phyloP scores from a whole-genome alignment of 441 rosid genomes.

The Corymbia calophylla region DNA sequence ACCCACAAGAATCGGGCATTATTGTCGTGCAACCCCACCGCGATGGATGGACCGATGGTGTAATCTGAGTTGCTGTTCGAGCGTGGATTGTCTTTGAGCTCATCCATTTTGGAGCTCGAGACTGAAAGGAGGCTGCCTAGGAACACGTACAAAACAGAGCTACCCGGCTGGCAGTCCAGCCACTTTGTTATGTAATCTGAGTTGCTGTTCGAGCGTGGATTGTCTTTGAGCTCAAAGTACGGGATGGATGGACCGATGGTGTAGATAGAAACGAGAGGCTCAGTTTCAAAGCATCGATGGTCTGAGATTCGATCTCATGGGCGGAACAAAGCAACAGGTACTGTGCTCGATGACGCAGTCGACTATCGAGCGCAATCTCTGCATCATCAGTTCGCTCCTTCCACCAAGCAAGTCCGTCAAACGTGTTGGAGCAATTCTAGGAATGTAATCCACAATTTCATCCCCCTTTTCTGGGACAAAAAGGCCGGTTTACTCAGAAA shows the following conservation, averaged over 20 bases:
- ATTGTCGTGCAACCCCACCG: no score
- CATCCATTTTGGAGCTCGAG: no score
- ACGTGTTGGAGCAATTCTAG: background rate
- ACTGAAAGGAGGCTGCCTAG: no score
- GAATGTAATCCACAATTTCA: background rate
- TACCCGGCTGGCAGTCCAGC: background rate
- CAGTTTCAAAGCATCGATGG: background rate
- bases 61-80: no score
- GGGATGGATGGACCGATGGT: background rate
- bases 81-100: no score
- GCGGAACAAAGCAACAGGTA: background rate
- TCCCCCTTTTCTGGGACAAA: background rate
- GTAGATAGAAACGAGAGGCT: background rate
- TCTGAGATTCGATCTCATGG: background rate
- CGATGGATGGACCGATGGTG: no score
- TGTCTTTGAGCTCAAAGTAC: background rate
- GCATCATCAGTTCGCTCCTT: no score
- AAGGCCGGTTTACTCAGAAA: background rate
- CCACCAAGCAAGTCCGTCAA: background rate
- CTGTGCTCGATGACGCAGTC: background rate
- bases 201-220: background rate
- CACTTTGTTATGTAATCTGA: background rate
- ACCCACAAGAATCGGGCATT: no score
- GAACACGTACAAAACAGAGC: background rate
- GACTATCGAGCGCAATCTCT: background rate